These are phyloP conservation scores for Metschnikowia colocasiae DNA, from an alignment of 805 yeast species.

Conservation along the genomic window DNA sequence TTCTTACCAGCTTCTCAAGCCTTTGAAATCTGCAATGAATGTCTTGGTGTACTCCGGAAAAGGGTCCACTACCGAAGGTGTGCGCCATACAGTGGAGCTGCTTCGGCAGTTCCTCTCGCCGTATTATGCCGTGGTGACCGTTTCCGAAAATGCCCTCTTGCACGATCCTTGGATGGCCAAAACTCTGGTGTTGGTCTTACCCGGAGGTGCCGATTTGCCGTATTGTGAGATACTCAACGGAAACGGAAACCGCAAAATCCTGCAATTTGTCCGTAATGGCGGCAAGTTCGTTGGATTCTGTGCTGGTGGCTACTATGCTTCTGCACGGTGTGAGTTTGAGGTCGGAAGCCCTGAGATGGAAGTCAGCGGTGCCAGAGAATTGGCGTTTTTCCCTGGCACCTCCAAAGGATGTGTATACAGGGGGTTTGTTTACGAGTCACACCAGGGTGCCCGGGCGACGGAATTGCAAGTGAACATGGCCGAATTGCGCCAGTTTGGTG, in stretches of 20 bases:
- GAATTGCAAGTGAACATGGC: slow-evolving; percentile 38
- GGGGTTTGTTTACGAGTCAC: slow-evolving; percentile 79
- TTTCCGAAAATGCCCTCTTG: slow-evolving; percentile 56
- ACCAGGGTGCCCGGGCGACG: slow-evolving; percentile 68
- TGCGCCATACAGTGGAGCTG: slow-evolving; percentile 76
- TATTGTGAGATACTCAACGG: slow-evolving; percentile 73
- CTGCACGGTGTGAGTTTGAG: slow-evolving; percentile 77
- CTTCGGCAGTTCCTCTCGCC: slow-evolving; percentile 76
- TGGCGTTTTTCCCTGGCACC: slow-evolving; percentile 76
- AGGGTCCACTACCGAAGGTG: slow-evolving; percentile 86
- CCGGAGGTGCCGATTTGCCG: slow-evolving; percentile 97
- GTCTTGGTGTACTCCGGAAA: slow-evolving; percentile 37
- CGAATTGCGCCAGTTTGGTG: slow-evolving; percentile 18
- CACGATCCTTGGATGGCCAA: slow-evolving; percentile 82
- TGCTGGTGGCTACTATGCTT: slow-evolving; percentile 91
- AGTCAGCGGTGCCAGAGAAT: slow-evolving; percentile 82
- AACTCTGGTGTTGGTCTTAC: slow-evolving; percentile 77
- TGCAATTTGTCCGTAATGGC: slow-evolving; percentile 66
- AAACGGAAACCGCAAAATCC: slow-evolving; percentile 56
- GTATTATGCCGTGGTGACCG: slow-evolving; percentile 77
- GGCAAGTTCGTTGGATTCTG: slow-evolving; percentile 87
- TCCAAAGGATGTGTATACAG: slow-evolving; percentile 77
- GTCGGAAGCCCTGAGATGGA: slow-evolving; percentile 67
- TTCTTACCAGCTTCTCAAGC: background rate
- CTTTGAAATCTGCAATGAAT: slow-evolving; percentile 12